Conservation (phyloP, 2,329 filamentous ascomycete species). For the Orbilia quercus region DNA sequence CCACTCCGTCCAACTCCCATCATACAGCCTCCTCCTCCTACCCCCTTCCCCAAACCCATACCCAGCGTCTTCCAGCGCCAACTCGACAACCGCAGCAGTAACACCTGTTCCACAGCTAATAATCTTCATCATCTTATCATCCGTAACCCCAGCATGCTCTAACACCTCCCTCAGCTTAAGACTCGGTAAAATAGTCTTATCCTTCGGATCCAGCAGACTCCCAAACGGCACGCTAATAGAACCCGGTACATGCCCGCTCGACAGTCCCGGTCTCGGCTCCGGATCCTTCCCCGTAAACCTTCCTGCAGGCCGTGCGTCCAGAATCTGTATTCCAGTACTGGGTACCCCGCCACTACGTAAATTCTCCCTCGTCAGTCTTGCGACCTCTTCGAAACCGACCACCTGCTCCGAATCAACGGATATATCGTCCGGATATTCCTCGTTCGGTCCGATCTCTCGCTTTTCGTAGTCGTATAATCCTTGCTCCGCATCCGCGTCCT, state of each 20-base stretch:
- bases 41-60: constrained; percentile 73
- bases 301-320: constrained; percentile 84
- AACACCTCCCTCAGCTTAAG: constrained; percentile 81
- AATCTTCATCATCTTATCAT: constrained; percentile 78
- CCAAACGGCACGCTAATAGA: constrained; percentile 84
- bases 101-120: constrained; percentile 93
- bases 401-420: constrained; percentile 74
- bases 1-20: constrained; percentile 87
- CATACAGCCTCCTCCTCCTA: constrained; percentile 79
- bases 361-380: constrained; percentile 77
- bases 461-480: constrained; percentile 56
- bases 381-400: constrained; percentile 83
- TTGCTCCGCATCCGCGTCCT: constrained; percentile 70
- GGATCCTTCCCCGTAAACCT: constrained; percentile 84
- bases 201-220: constrained; percentile 81
- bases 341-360: constrained; percentile 76
- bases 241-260: constrained; percentile 91
- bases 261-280: constrained; percentile 80
- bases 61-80: constrained; percentile 81
- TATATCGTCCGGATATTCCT: constrained; percentile 65
- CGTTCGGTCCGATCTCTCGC: constrained; percentile 60
- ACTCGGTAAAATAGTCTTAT: constrained; percentile 79
- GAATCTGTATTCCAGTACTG: constrained; percentile 82
- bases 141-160: constrained; percentile 80
- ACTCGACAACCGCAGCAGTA: constrained; percentile 89